These are phyloP conservation scores for Acidomyces sp. DNA, from an alignment of 495 filamentous ascomycete genomes.

Conservation along the genomic window DNA sequence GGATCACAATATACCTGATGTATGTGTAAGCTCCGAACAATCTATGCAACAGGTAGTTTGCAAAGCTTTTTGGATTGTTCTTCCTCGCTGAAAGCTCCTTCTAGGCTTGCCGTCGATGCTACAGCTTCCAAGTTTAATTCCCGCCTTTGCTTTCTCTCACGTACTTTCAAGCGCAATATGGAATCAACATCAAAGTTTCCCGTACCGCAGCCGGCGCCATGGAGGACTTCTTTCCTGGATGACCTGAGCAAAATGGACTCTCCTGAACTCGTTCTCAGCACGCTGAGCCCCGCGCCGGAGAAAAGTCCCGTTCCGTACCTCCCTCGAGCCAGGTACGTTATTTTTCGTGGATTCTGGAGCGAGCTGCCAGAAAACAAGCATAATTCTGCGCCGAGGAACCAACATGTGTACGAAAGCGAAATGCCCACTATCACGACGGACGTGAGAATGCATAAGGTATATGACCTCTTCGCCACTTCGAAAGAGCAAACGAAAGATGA, in stretches of 20 bases:
- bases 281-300: conserved; percentile 38
- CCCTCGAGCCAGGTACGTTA: conserved; percentile 50
- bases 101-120: no score
- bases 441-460: conserved; percentile 67
- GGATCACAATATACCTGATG: no score
- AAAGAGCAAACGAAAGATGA: conserved; percentile 25
- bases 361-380: conserved; percentile 54
- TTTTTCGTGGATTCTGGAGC: conserved; percentile 76
- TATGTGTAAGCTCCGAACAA: no score
- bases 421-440: conserved; percentile 77
- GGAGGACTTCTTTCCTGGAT: conserved; percentile 52
- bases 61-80: no score
- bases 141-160: conserved; percentile 15
- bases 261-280: conserved; percentile 60
- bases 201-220: conserved; percentile 37
- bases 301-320: conserved; percentile 28
- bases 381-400: conserved; percentile 53
- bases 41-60: no score
- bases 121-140: conserved; percentile 15
- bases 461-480: conserved; percentile 45
- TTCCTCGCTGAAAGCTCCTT: no score
- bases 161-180: conserved; percentile 22
- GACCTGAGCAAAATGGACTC: conserved; percentile 48
- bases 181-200: conserved; percentile 15
- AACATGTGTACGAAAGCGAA: conserved; percentile 56